A percentile compares a stretch with the other conserved stretches of the same genome.
Evolutionary conservation across 345 rosid genomes (phyloP).

Genomic region (Ailanthus altissimus): DNA sequence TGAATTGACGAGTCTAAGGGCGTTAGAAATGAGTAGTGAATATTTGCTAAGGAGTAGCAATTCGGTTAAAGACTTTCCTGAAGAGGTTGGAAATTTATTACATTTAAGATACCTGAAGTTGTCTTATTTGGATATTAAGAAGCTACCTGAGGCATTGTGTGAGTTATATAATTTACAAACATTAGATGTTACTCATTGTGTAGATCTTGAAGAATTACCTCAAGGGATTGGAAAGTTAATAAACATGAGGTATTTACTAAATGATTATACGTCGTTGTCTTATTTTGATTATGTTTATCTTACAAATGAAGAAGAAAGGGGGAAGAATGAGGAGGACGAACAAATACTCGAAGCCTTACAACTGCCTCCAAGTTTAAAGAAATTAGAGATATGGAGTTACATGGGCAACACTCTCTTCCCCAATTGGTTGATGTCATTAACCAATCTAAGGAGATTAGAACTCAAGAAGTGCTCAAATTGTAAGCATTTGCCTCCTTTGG

Average conservation of each 20-base stretch:
- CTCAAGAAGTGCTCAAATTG: background rate
- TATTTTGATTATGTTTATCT: too few relatives aligned
- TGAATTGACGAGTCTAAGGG: background rate
- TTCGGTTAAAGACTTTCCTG: background rate
- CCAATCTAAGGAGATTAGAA: background rate
- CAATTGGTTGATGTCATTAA: background rate
- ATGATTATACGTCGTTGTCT: too few relatives aligned
- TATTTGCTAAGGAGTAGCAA: background rate
- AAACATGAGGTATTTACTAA: slow-evolving; percentile 4
- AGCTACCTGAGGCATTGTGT: slow-evolving; percentile 16
- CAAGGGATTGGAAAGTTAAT: slow-evolving; percentile 1
- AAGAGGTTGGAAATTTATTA: background rate
- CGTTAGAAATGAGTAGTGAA: background rate
- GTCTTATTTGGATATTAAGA: background rate
- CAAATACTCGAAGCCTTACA: background rate
- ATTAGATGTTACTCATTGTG: background rate
- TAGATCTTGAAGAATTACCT: background rate
- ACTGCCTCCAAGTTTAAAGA: background rate
- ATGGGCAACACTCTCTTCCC: background rate
- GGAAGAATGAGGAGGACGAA: background rate
- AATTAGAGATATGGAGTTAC: background rate
- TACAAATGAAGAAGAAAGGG: background rate
- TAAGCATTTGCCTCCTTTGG: slow-evolving; percentile 23
- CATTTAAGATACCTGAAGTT: slow-evolving; percentile 21
- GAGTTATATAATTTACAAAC: slow-evolving; percentile 14